Evolutionary conservation across 176 grass and related monocot species (phyloP).

Genomic region (Cenchrus americanus): DNA sequence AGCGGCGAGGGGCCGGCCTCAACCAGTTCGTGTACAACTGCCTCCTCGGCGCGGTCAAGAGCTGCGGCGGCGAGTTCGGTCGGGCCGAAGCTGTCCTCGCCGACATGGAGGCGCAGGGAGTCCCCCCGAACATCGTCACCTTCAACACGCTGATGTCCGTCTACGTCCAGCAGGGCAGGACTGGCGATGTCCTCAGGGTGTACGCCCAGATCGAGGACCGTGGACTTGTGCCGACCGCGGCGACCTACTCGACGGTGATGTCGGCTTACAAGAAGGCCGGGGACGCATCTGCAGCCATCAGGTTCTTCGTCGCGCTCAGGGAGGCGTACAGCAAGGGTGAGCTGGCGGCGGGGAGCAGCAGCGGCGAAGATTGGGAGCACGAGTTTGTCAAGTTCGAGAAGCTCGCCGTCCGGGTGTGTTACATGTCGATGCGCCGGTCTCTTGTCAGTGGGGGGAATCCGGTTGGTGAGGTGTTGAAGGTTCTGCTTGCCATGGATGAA

Average conservation of each 20-base stretch:
- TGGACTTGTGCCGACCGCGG: constrained; percentile 61
- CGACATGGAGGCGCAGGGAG: constrained; percentile 72
- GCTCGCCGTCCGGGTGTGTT: constrained; percentile 45
- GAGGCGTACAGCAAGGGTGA: constrained; percentile 59
- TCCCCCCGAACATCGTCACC: constrained; percentile 66
- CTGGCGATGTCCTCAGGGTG: constrained; percentile 59
- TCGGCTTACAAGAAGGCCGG: constrained; percentile 73
- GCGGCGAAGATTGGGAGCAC: constrained; percentile 56
- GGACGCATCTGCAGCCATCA: constrained; percentile 56
- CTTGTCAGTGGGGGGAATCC: constrained; percentile 56
- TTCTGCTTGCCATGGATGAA: constrained; percentile 70
- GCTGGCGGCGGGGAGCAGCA: constrained; percentile 33
- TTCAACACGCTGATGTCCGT: constrained; percentile 82
- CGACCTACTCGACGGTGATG: constrained; percentile 71
- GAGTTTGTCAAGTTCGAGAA: constrained; percentile 79
- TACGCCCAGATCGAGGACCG: constrained; percentile 48
- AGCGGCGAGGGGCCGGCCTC: constrained; percentile 39
- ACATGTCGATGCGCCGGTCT: constrained; percentile 61
- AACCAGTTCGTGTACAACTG: constrained; percentile 90
- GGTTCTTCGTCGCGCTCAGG: constrained; percentile 62
- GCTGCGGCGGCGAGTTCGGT: constrained; percentile 42
- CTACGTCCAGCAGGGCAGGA: constrained; percentile 62
- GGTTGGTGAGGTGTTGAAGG: constrained; percentile 54
- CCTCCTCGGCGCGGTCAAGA: constrained; percentile 72
- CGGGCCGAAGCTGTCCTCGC: constrained; percentile 52